Evolutionary conservation across 768 basidiomycete genomes (phyloP), one percentile per base, ranked within the genome.

Genomic region (Tulasnella calospora): DNA sequence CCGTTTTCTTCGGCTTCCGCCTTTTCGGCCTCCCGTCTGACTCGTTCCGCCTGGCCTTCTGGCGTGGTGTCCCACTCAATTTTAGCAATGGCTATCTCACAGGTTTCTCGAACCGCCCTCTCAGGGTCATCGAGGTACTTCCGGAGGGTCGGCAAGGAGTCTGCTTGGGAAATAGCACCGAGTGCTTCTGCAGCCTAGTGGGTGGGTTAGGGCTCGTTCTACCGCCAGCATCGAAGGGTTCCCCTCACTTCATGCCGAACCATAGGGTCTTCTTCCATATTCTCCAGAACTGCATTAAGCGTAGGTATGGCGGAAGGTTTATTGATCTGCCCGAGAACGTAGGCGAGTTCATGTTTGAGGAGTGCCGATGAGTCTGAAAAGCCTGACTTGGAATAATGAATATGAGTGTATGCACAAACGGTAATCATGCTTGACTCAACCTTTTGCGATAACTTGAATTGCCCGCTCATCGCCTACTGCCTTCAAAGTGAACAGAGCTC

Each of bases 341-440:
- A 99, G 0, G 98, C 98, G 2, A 99, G 88, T 83, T 99, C 98
- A 83, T 99, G 98, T 82, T 98, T 98, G 41, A 99, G 88, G 79
- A 99, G 84, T 12, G 95, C 94, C 61, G 95, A 98, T 7, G 90
- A 88, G 83, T 98, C 96, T 44, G 85, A 84, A 83, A 99, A 94
- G 36, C 92, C 96, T 96, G n/a, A 30, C 1, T 7, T 21, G 19
- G 33, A 17, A n/a, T 36, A 71, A 35, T 27, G 71, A 13, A 81
- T 72, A 78, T 72, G 67, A 55, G 21, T 51, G 40, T 30, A 40
- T 36, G 23, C 13, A 13, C 19, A 51, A 33, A 57, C 33, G 38
- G 6, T n/a, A 13, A 27, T 36, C 44, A 33, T 12, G 21, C n/a
- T 17, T n/a, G 19, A 9, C 76, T 84, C 27, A 55, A 93, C 96